Evolutionary conservation across 306 rosid genomes (phyloP).

Genomic region (Quercus suber): DNA sequence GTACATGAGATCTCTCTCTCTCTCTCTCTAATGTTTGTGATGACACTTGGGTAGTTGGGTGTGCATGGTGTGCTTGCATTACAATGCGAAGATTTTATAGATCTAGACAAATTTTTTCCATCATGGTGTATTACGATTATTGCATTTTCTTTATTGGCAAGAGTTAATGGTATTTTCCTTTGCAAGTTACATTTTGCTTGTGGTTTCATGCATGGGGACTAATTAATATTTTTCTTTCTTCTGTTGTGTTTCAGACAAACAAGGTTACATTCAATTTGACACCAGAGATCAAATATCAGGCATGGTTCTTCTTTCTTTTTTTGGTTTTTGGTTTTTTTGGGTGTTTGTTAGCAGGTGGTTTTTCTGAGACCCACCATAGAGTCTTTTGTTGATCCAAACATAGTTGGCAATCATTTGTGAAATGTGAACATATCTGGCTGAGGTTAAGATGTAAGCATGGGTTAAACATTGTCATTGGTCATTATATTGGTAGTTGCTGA

Average conservation of each 20-base stretch:
- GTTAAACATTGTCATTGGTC: neutral
- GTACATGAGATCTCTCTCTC: slow-evolving; percentile 40
- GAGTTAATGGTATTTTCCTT: neutral
- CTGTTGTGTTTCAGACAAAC: slow-evolving; percentile 61
- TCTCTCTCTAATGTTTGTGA: slow-evolving; percentile 11
- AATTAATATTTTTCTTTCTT: slow-evolving; percentile 4
- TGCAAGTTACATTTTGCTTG: neutral
- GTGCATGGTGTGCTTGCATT: neutral
- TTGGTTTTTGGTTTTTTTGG: slow-evolving; percentile 7
- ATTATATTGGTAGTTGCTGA: neutral
- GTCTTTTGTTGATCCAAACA: neutral
- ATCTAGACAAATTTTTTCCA: neutral
- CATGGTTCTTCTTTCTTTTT: slow-evolving; percentile 28
- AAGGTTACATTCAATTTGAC: slow-evolving; percentile 91
- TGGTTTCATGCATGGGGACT: slow-evolving; percentile 16
- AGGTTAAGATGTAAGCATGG: neutral
- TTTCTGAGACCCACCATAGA: neutral
- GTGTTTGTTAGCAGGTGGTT: neutral
- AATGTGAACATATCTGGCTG: neutral
- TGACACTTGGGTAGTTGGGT: slow-evolving; percentile 13
- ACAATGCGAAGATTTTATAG: slow-evolving; percentile 2
- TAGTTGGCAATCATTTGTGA: neutral
- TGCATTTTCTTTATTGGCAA: neutral
- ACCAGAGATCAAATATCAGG: slow-evolving; percentile 95
- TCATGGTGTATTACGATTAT: neutral